Percentiles rank a stretch among this genome's conserved stretches.
Evolutionary conservation across 108 stramenopile genomes (phyloP).

Genomic region (Skeletonema menzelii): DNA sequence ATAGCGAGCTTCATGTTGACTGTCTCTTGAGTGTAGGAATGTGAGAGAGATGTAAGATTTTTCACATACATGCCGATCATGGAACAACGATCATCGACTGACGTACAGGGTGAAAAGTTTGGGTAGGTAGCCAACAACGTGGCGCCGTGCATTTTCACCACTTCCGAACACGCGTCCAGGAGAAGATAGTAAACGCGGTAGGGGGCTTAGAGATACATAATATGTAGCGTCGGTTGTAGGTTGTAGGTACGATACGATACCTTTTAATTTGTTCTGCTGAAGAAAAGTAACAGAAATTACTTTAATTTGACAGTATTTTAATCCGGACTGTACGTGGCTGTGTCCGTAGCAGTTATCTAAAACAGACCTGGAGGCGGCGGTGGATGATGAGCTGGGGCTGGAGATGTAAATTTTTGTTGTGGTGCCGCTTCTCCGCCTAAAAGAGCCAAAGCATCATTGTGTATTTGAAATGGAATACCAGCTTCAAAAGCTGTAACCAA

Average conservation of each 20-base stretch:
- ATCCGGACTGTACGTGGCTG: not conserved
- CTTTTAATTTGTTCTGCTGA: too few species aligned
- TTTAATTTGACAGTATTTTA: not conserved
- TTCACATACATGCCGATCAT: too few species aligned
- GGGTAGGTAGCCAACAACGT: not conserved
- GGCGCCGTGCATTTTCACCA: too few species aligned
- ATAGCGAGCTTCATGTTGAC: conserved; percentile 39
- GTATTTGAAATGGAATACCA: conserved; percentile 66
- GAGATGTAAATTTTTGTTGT: conserved; percentile 7
- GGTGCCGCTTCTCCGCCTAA: conserved; percentile 38
- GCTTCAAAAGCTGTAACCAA: conserved; percentile 16
- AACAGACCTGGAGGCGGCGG: conserved; percentile 42
- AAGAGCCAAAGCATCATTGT: conserved; percentile 73
- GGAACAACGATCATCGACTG: not conserved
- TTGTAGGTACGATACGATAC: too few species aligned
- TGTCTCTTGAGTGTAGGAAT: not conserved
- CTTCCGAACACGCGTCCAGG: too few species aligned
- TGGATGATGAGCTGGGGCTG: conserved; percentile 26
- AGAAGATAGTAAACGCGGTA: too few species aligned
- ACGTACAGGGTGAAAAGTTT: not conserved
- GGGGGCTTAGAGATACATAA: not conserved
- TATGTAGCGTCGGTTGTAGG: too few species aligned
- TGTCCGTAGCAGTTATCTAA: not conserved
- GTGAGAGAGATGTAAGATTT: not conserved
- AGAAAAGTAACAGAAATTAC: not conserved